Base-by-base conservation (phyloP, 2,329 filamentous ascomycete genomes). In the Sphaceloma murrayae region DNA sequence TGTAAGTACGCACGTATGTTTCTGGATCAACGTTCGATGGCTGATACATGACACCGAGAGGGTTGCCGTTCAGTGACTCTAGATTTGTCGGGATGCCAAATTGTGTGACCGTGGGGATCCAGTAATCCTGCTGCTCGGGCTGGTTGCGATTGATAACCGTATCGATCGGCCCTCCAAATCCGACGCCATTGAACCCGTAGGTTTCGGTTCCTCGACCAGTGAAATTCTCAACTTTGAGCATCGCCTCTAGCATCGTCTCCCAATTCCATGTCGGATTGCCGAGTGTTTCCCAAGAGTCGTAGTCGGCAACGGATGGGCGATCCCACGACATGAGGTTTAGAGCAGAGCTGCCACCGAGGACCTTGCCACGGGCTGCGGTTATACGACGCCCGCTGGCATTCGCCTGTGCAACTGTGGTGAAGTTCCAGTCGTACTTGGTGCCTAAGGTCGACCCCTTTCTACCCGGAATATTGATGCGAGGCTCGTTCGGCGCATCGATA, bases 51-150 rank as follows among this genome's bases (percentile, higher is more conserved):
- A 68, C 68, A 5, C 74, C 74, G 3, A 73, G 54, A 10, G 67
- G 67, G 36, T 70, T 65, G 1, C 73, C 73, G 10, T 64, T 62
- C 2, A 75, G 60, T 6, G 68, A 72, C 38, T 70, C 58, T n/a
- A 54, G 51, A 43, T 68, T 68, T 4, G 54, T 48, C 2, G 55
- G 40, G 6, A 69, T 58, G 1, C 70, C 71, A 2, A 72, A 55
- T 22, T 61, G 64, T 30, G 67, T 64, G 30, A 75, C 55, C 0
- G 70, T 66, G 0, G 68, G 68, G 14, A 67, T 62, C 58, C 64
- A 73, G 0, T 59, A 52, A 7, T 60, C 48, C 50, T 69, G 66
- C 21, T 70, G 66, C 11, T 55, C 56, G 3, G 68, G 67, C 11
- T 67, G 56, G 36, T 65, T 56, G 2, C 67, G 62, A 49, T 69